These are phyloP conservation scores for Amylostereum areolatum DNA, from an alignment of 1,284 basidiomycete species.

Conservation along the genomic window DNA sequence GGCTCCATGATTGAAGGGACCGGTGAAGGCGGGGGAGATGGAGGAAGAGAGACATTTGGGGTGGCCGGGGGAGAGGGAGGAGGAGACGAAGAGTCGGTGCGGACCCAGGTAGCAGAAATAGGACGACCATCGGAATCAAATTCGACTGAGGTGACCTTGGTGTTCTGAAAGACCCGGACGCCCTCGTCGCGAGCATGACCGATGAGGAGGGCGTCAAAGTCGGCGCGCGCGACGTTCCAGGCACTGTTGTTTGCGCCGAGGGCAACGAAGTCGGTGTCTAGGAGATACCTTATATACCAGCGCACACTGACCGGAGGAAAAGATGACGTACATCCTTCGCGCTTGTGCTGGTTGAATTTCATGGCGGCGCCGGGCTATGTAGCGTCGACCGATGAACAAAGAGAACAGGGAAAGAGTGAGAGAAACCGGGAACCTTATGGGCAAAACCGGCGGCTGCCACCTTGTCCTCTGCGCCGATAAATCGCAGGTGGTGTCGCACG, in stretches of 20 bases:
- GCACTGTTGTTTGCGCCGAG: conserved; percentile 29
- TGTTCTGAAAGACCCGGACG: conserved; percentile 29
- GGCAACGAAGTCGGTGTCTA: conserved; percentile 36
- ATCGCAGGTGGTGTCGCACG: conserved; percentile 32
- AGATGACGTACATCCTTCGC: conserved; percentile 31
- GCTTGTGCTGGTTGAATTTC: conserved; percentile 36
- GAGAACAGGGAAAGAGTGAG: neutral
- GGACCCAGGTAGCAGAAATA: conserved; percentile 8
- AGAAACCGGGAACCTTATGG: conserved; percentile 31
- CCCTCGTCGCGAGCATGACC: conserved; percentile 29
- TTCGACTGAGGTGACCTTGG: conserved; percentile 25
- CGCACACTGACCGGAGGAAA: too few relatives aligned
- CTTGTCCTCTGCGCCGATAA: conserved; percentile 32
- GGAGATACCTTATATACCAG: too few relatives aligned
- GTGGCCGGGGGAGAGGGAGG: neutral
- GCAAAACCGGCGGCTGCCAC: conserved; percentile 28
- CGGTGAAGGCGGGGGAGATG: too few relatives aligned
- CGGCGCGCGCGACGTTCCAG: conserved; percentile 37
- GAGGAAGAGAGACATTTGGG: too few relatives aligned
- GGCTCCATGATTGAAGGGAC: conserved; percentile 20
- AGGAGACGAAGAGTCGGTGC: conserved; percentile 10
- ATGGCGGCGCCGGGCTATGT: conserved; percentile 36
- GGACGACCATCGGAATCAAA: conserved; percentile 17
- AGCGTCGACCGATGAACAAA: neutral
- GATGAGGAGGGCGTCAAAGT: conserved; percentile 35